Evolutionary conservation across 352 stramenopile genomes (phyloP), one percentile per base, ranked within the genome.

Genomic region (Nothophytophthora sp.): DNA sequence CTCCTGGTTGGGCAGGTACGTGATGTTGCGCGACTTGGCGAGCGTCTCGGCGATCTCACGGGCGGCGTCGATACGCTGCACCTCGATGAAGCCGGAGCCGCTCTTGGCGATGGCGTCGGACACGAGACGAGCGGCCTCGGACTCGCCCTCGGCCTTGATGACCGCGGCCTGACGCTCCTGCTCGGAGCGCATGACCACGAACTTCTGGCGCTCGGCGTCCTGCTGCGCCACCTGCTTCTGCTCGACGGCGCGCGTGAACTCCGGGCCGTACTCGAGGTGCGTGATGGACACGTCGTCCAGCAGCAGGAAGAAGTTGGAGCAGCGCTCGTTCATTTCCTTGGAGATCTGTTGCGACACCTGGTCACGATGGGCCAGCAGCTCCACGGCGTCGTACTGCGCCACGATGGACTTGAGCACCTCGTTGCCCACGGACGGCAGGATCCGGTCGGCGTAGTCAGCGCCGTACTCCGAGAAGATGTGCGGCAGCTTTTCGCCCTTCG

Each of bases 281-380:
- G 98, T 99, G 71, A 99, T 99, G 40, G 97, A 98, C 57, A 99
- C 98, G 70, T 99, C 98, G 65, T 99, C 98, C 57, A 99, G 85
- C 36, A 96, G 94, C 41, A 99, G 74, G 86, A 98, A 94, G 76
- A 99, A 99, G 54, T 98, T 86, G 51, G 86, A 84, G 25, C 96
- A 97, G 47, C 98, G 90, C 61, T 98, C 92, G 52, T 96, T 96
- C 51, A 99, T 88, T 72, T 98, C 96, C 38, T 92, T 79, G 57
- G 96, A 95, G 63, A 99, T 99, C 66, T 98, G 88, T 56, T 76
- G 60, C 33, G 92, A 99, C 36, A 99, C 97, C 73, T 99, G 93
- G 49, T 98, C 96, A 88, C 98, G 96, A 69, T 98, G 98, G 47
- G 95, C 98, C 30, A 99, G 76, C 23, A 99, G 85, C 72, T 99